Conservation (phyloP, 2,329 filamentous ascomycete genomes). For the Dactylonectria macrodidyma region DNA sequence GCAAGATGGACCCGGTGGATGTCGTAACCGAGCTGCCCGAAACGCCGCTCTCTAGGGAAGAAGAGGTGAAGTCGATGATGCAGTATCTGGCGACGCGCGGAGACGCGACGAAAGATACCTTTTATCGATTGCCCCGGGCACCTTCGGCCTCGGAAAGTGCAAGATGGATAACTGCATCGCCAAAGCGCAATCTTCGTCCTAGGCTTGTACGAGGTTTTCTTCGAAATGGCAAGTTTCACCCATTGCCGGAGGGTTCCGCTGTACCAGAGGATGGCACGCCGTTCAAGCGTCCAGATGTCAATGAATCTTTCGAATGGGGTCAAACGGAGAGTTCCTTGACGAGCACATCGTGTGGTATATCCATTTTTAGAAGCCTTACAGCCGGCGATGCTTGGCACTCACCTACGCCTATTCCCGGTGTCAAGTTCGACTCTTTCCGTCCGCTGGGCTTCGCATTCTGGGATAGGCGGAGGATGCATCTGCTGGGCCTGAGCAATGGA, state of each 20-base stretch:
- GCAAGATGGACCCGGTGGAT: neutral
- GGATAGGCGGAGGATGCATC: slow-evolving; percentile 36
- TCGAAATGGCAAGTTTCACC: slow-evolving; percentile 1
- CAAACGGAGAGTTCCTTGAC: slow-evolving; percentile 20
- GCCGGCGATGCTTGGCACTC: neutral
- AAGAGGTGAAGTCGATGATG: slow-evolving; percentile 27
- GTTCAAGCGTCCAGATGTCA: neutral
- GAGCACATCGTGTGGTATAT: slow-evolving; percentile 9
- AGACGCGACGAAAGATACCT: slow-evolving; percentile 14
- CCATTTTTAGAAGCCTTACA: neutral
- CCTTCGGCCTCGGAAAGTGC: slow-evolving; percentile 3
- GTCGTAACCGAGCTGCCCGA: slow-evolving; percentile 9
- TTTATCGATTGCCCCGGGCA: slow-evolving; percentile 27
- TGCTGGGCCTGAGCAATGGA: slow-evolving; percentile 24
- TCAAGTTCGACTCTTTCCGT: slow-evolving; percentile 38
- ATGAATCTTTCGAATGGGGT: slow-evolving; percentile 13
- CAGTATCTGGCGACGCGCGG: slow-evolving; percentile 24
- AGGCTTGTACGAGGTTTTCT: slow-evolving; percentile 2
- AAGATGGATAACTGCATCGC: slow-evolving; percentile 31
- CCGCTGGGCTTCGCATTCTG: slow-evolving; percentile 38
- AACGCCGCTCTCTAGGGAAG: neutral
- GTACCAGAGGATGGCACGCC: slow-evolving; percentile 6
- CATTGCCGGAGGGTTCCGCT: neutral
- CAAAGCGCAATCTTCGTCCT: neutral
- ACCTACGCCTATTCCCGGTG: slow-evolving; percentile 27